phyloP scores from a whole-genome alignment of 352 stramenopile species.

The Globisporangium cederbergense region DNA sequence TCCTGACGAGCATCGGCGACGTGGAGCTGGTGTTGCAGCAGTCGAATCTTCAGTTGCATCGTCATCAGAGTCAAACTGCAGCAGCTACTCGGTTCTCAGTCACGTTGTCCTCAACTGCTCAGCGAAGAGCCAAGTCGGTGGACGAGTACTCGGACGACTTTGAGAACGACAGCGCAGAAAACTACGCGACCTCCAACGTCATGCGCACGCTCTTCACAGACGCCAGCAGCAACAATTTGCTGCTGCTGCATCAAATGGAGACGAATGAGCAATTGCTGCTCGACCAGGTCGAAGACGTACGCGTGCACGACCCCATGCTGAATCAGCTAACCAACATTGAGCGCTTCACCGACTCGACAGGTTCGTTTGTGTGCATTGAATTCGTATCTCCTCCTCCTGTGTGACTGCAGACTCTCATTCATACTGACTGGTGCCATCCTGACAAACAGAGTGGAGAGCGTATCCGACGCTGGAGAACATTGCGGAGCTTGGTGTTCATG shows the following conservation, averaged over 20 bases:
- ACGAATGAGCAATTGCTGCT: background rate
- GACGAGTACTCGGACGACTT: constrained; percentile 19
- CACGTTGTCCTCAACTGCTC: background rate
- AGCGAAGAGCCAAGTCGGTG: background rate
- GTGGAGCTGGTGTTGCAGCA: constrained; percentile 55
- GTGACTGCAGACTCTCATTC: background rate
- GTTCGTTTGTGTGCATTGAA: constrained; percentile 21
- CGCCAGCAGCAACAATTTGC: background rate
- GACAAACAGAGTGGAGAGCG: constrained; percentile 9
- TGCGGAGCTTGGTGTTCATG: constrained; percentile 26
- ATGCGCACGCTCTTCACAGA: constrained; percentile 12
- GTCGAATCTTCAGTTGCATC: constrained; percentile 13
- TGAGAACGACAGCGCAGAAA: constrained; percentile 6
- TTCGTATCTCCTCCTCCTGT: background rate
- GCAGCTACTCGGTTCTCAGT: background rate
- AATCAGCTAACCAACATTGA: constrained; percentile 49
- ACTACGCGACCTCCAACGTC: background rate
- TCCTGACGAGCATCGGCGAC: constrained; percentile 56
- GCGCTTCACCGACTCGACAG: constrained; percentile 48
- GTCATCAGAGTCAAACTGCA: background rate
- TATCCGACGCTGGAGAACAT: constrained; percentile 19
- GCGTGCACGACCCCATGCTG: constrained; percentile 47
- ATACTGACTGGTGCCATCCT: background rate
- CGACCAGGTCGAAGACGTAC: constrained; percentile 19
- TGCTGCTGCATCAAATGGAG: background rate